phyloP scores from a whole-genome alignment of 208 protist species.

The Wallacemonas sp. region DNA sequence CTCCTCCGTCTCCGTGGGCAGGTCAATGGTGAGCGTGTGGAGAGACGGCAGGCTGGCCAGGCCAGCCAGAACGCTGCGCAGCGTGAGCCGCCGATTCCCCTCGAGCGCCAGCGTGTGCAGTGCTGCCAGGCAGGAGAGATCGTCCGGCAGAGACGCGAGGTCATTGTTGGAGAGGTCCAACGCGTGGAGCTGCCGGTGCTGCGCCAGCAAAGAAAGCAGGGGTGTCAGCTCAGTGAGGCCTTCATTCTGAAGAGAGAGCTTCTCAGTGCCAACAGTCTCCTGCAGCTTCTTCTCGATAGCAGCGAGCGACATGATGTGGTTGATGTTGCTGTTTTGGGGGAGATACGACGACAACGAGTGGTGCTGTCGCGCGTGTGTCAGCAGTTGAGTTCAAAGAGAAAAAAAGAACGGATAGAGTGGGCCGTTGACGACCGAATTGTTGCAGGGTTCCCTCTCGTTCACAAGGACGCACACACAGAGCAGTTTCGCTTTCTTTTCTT shows the following conservation, averaged over 20 bases:
- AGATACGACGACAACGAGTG: constrained; percentile 12
- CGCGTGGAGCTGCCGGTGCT: constrained; percentile 38
- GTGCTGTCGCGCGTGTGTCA: neutral
- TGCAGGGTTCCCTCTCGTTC: no score
- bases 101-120: constrained; percentile 55
- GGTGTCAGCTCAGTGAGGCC: constrained; percentile 47
- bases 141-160: constrained; percentile 47
- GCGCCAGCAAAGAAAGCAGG: constrained; percentile 47
- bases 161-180: constrained; percentile 59
- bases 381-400: neutral
- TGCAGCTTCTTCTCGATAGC: constrained; percentile 29
- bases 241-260: constrained; percentile 40
- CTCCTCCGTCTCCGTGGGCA: constrained; percentile 64
- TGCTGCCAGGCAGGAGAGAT: constrained; percentile 44
- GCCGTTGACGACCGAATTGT: no score
- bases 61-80: constrained; percentile 50
- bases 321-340: constrained; percentile 18
- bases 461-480: no score
- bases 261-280: constrained; percentile 25
- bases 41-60: constrained; percentile 56
- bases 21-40: constrained; percentile 46
- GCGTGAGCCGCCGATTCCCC: constrained; percentile 48
- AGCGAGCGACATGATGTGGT: constrained; percentile 21
- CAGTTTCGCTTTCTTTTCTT: no score
- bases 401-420: constrained; percentile 18